Evolutionary conservation across 2,329 filamentous ascomycete species (phyloP), one percentile per base, ranked within the genome.

Genomic region (Chaetomiaceae sp.): DNA sequence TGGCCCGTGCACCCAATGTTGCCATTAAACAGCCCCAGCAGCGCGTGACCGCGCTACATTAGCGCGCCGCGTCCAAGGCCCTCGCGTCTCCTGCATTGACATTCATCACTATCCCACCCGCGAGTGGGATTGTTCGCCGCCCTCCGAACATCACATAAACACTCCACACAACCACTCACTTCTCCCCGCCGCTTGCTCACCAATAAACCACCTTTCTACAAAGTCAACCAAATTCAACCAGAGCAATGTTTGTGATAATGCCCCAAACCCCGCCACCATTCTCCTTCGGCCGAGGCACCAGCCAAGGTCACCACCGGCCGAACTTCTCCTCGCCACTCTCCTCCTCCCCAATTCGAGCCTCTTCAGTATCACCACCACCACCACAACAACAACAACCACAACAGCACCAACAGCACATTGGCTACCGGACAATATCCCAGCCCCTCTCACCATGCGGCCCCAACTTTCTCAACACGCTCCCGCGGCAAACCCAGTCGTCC

Each of bases 281-380:
- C 62, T 69, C 55, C 32, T 62, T 71, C 58, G 59, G 68, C 46
- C 66, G 49, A 69, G 51, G 64, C 68, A 64, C 65, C 29, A 11
- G 32, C n/a, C 32, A 32, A 8, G 11, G 21, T 32, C 51, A 18
- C 14, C 62, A 75, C 65, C 73, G 73, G 14, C 80, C 80, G 2
- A 56, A 67, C 32, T 68, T 75, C 27, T 69, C 81, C 1, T 84
- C 81, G 43, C 80, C 79, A 5, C 76, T 82, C 4, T 81, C 81
- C 2, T 84, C 80, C 2, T 82, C 80, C 2, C 80, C 80, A 11
- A 66, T 81, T 48, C 78, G 79, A 60, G 73, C 75, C n/a, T 72
- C 75, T 5, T 75, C 78, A 10, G 69, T 71, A n/a, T 69, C 71
- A 10, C 66, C 68, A 11, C 70, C 70, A 10, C 67, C 76, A 8